Evolutionary conservation across 2,329 filamentous ascomycete species (phyloP), one percentile per base, ranked within the genome.

Genomic region (Leptographium radiaticola): DNA sequence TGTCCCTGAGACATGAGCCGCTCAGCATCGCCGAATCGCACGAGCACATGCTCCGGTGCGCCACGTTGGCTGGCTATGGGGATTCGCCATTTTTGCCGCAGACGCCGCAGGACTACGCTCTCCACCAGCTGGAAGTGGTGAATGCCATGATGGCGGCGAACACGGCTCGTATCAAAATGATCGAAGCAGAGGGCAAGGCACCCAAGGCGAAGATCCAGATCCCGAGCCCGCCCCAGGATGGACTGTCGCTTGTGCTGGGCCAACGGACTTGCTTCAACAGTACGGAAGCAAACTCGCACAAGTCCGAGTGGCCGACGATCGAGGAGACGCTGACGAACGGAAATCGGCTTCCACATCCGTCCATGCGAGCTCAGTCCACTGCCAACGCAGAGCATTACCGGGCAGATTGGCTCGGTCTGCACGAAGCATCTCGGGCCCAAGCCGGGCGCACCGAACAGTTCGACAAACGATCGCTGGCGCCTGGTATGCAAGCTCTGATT

Each of bases 31-130:
- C 34, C 8, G 25, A 25, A 25, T 12, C 16, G 6, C 39, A 38
- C 18, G 13, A 10, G 6, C 13, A 11, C n/a, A 54, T 54, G 53
- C 36, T 47, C 11, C 3, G n/a, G 6, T 10, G n/a, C 18, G 20
- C 47, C 5, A 10, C 5, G 2, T 4, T 31, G 2, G 52, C 39
- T 4, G 51, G 55, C 33, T 49, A 18, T 4, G 49, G 30, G 1
- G 5, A n/a, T 9, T 55, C 55, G 2, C 53, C 51, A 1, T 56
- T 52, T 18, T 42, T 57, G 6, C 57, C 57, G 16, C 38, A 51
- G 45, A 13, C 49, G 2, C 33, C 33, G 1, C 13, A 12, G 5
- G 55, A 55, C 20, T 52, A 44, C 46, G 20, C 6, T 30, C 36
- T 4, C 10, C 44, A 43, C 4, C 38, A 31, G 20, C 15, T 13